Conservation (phyloP, 148 eudicot genomes). For the Rhododendron mucronatum region DNA sequence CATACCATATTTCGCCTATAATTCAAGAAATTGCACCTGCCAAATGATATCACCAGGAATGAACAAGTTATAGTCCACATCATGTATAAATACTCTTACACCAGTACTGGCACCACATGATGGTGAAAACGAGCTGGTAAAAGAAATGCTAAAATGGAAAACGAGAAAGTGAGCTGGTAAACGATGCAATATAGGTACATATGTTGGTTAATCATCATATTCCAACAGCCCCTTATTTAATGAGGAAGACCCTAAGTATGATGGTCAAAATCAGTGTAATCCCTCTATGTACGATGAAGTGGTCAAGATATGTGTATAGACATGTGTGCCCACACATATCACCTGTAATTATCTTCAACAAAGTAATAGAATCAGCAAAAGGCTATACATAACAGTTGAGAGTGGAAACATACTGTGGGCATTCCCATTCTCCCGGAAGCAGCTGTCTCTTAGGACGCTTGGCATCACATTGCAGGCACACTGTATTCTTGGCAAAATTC, state of each 20-base stretch:
- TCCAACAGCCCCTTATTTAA: background rate
- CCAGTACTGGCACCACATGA: background rate
- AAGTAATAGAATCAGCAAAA: background rate
- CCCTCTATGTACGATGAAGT: background rate
- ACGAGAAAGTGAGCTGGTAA: background rate
- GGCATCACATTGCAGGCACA: conserved; percentile 97
- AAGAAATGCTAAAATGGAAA: background rate
- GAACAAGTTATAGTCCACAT: background rate
- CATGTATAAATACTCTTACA: background rate
- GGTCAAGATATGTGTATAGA: background rate
- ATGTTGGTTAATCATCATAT: background rate
- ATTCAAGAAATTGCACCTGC: conserved; percentile 93
- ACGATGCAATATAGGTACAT: background rate
- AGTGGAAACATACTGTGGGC: conserved; percentile 75
- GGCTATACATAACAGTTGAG: background rate
- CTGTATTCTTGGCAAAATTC: conserved; percentile 90
- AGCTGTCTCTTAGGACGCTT: conserved; percentile 93
- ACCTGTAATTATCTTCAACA: background rate
- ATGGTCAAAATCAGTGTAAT: background rate
- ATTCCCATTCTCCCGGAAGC: conserved; percentile 99
- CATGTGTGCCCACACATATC: background rate
- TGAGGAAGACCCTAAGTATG: background rate
- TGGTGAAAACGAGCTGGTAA: background rate
- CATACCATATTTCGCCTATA: conserved; percentile 86
- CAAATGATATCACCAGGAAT: conserved; percentile 15